Evolutionary conservation across 2,329 filamentous ascomycete species (phyloP).

Genomic region (Curvularia eragrostidis): DNA sequence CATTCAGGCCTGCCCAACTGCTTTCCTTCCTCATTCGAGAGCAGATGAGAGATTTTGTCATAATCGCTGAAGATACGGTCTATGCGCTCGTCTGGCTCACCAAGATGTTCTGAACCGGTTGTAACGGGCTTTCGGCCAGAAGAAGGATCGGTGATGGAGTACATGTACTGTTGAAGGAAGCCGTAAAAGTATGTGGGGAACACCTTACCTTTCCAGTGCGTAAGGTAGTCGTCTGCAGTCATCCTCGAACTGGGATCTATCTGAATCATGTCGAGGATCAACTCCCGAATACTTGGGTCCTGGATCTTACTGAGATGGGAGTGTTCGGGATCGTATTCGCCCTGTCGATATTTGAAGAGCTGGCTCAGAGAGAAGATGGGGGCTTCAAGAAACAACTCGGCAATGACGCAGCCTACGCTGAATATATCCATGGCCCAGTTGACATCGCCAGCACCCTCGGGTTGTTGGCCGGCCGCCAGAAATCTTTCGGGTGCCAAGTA

Average conservation of each 20-base stretch:
- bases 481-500: conserved; percentile 96
- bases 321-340: conserved; percentile 87
- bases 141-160: conserved; percentile 87
- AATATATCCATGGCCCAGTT: conserved; percentile 99
- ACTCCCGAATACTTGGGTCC: conserved; percentile 82
- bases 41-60: conserved; percentile 95
- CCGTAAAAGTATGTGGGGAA: conserved; percentile 98
- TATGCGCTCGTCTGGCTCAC: conserved; percentile 91
- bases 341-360: conserved; percentile 89
- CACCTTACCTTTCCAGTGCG: conserved; percentile 88
- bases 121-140: conserved; percentile 77
- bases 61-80: conserved; percentile 93
- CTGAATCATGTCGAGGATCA: conserved; percentile 96
- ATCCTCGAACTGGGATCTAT: conserved; percentile 90
- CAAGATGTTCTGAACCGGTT: conserved; percentile 72
- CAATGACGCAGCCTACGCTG: conserved; percentile 94
- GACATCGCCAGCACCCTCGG: conserved; percentile 67
- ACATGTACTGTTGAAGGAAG: conserved; percentile 98
- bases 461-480: conserved; percentile 71
- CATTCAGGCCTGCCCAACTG: conserved; percentile 44
- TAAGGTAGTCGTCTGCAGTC: conserved; percentile 90
- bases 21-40: conserved; percentile 72
- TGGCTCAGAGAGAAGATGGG: conserved; percentile 98
- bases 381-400: conserved; percentile 91
- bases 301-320: conserved; percentile 85